phyloP scores from a whole-genome alignment of 2,329 filamentous ascomycete genomes.

The Fusarium pilosicola region DNA sequence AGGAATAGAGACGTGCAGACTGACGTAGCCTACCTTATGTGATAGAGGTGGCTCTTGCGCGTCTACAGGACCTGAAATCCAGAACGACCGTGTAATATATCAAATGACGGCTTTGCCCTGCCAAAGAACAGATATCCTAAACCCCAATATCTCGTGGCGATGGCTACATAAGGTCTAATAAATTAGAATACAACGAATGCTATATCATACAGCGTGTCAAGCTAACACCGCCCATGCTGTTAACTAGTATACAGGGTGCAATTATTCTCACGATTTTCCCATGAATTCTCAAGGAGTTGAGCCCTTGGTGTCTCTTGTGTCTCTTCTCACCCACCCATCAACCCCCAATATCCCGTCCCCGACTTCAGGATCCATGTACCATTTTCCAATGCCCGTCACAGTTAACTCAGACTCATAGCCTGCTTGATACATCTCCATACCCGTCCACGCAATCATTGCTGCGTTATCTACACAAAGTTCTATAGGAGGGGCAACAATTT shows the following conservation, averaged over 20 bases:
- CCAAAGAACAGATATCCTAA: constrained; percentile 18
- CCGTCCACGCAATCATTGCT: constrained; percentile 96
- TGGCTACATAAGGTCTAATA: constrained; percentile 1
- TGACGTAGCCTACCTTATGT: constrained; percentile 8
- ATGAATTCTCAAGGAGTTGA: background rate
- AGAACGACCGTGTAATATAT: constrained; percentile 42
- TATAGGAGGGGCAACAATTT: constrained; percentile 78
- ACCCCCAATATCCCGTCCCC: constrained; percentile 71
- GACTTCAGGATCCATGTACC: constrained; percentile 76
- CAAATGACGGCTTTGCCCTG: constrained; percentile 44
- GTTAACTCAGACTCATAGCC: constrained; percentile 74
- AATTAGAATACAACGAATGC: constrained; percentile 15
- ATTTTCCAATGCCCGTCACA: constrained; percentile 71
- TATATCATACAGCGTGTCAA: background rate
- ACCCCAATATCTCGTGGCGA: constrained; percentile 3
- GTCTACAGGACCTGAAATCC: constrained; percentile 11
- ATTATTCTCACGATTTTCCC: constrained; percentile 3
- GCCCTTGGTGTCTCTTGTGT: constrained; percentile 18
- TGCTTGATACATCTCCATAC: constrained; percentile 87
- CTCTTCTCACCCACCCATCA: constrained; percentile 55
- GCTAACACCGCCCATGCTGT: background rate
- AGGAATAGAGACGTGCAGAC: constrained; percentile 6
- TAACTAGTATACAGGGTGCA: background rate
- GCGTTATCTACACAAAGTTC: constrained; percentile 93
- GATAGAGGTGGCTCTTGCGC: constrained; percentile 33